phyloP scores from a whole-genome alignment of 257 asterid genomes.

The Agastache rugosa region DNA sequence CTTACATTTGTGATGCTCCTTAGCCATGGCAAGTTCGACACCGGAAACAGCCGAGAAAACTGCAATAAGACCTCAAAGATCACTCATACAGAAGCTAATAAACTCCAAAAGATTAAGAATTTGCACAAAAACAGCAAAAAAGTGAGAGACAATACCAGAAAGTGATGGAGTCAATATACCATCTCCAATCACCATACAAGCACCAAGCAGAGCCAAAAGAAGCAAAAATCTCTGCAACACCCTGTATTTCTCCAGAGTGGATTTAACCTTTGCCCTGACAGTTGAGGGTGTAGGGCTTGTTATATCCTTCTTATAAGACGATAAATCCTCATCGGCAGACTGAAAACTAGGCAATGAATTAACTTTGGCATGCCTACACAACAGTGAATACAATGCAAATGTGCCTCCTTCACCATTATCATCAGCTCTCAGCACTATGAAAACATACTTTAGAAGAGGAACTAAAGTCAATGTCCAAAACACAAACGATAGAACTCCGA shows the following conservation, averaged over 20 bases:
- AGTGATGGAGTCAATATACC: conserved; percentile 86
- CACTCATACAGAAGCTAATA: conserved; percentile 19
- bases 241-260: conserved; percentile 68
- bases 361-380: conserved; percentile 83
- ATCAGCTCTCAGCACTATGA: conserved; percentile 88
- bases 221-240: conserved; percentile 79
- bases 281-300: conserved; percentile 58
- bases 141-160: conserved; percentile 55
- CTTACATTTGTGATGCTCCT: conserved; percentile 92
- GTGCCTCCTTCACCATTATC: conserved; percentile 98
- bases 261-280: conserved; percentile 70
- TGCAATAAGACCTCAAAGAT: conserved; percentile 47
- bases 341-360: conserved; percentile 83
- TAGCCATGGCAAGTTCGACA: conserved; percentile 76
- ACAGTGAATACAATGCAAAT: conserved; percentile 82
- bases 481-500: conserved; percentile 79
- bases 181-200: conserved; percentile 99
- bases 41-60: conserved; percentile 97
- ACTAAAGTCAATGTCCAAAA: conserved; percentile 89
- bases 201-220: conserved; percentile 81
- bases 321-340: conserved; percentile 78
- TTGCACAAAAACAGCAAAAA: conserved; percentile 19
- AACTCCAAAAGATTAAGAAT: conserved; percentile 2
- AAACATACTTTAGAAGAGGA: conserved; percentile 82
- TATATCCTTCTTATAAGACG: conserved; percentile 66